A percentile compares a stretch with the other conserved stretches of the same genome.
Evolutionary conservation across 768 basidiomycete species (phyloP).

Genomic region (Russula emetica): DNA sequence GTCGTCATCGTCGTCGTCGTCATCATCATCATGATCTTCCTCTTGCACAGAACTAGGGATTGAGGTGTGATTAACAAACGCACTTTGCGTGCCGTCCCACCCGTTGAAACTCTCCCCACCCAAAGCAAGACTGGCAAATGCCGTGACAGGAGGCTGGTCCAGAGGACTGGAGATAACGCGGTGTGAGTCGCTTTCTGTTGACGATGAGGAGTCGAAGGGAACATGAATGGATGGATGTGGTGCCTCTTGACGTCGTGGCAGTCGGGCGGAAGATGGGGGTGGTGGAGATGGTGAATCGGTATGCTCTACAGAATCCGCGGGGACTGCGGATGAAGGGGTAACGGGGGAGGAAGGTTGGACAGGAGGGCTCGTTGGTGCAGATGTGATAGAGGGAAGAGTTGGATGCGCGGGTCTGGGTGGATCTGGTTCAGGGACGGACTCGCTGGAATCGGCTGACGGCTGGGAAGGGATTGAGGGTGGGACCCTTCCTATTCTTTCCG

Average conservation of each 20-base stretch:
- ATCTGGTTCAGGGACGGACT: constrained; percentile 7
- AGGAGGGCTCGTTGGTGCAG: neutral
- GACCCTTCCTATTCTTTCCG: constrained; percentile 41
- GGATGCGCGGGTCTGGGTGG: constrained; percentile 20
- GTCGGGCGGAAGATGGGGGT: constrained; percentile 24
- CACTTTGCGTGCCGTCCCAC: constrained; percentile 45
- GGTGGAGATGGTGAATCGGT: constrained; percentile 22
- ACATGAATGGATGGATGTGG: constrained; percentile 16
- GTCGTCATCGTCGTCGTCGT: constrained; percentile 37
- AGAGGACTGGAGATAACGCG: constrained; percentile 33
- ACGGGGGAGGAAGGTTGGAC: constrained; percentile 9
- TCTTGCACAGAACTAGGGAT: constrained; percentile 10
- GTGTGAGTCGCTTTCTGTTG: constrained; percentile 13
- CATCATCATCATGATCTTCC: constrained; percentile 26
- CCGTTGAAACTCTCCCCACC: constrained; percentile 45
- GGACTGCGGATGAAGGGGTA: constrained; percentile 17
- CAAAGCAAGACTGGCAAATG: constrained; percentile 44
- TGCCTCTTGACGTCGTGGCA: constrained; percentile 26
- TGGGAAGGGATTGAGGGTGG: constrained; percentile 19
- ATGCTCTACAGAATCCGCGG: constrained; percentile 10
- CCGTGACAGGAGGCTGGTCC: constrained; percentile 31
- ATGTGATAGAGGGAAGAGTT: constrained; percentile 28
- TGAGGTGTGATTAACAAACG: constrained; percentile 33
- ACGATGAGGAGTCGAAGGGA: constrained; percentile 9
- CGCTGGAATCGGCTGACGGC: constrained; percentile 29